Evolutionary conservation across 257 asterid genomes (phyloP).

Genomic region (Fraxinus excelsior): DNA sequence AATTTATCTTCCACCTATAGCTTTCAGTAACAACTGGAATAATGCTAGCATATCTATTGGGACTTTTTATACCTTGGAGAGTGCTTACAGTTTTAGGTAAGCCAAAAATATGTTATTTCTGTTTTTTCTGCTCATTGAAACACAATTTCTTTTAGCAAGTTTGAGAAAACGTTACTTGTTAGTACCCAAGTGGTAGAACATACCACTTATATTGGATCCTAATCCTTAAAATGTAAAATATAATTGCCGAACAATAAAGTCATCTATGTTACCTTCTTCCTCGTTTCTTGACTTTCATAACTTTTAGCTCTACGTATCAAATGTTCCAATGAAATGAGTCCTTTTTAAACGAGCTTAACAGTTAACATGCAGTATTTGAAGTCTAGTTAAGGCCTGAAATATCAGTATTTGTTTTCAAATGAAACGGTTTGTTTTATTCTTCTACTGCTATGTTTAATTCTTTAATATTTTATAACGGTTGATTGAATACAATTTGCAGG

Average conservation of each 20-base stretch:
- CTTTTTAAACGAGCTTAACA: background rate
- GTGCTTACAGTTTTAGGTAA: constrained; percentile 80
- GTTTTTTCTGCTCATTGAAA: background rate
- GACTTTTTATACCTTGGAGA: constrained; percentile 81
- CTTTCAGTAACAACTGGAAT: constrained; percentile 84
- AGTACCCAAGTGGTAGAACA: background rate
- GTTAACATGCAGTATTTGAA: background rate
- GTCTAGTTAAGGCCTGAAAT: background rate
- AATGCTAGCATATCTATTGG: constrained; percentile 78
- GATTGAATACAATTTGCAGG: constrained; percentile 43
- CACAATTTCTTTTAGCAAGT: constrained; percentile 12
- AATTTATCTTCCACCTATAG: constrained; percentile 33
- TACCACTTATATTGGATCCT: background rate
- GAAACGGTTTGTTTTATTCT: background rate
- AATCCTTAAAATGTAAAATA: background rate
- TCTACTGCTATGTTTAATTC: background rate
- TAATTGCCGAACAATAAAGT: background rate
- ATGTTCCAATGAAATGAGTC: background rate
- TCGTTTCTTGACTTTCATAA: background rate
- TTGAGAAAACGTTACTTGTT: background rate
- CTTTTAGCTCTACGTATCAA: background rate
- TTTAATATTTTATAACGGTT: background rate
- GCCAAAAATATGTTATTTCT: constrained; percentile 22
- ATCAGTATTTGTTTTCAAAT: background rate
- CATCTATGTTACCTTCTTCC: background rate